A percentile compares a stretch with the other conserved stretches of the same genome.
Conservation (phyloP, 2,329 filamentous ascomycete species). For the Fusarium tanahbumbuense region DNA sequence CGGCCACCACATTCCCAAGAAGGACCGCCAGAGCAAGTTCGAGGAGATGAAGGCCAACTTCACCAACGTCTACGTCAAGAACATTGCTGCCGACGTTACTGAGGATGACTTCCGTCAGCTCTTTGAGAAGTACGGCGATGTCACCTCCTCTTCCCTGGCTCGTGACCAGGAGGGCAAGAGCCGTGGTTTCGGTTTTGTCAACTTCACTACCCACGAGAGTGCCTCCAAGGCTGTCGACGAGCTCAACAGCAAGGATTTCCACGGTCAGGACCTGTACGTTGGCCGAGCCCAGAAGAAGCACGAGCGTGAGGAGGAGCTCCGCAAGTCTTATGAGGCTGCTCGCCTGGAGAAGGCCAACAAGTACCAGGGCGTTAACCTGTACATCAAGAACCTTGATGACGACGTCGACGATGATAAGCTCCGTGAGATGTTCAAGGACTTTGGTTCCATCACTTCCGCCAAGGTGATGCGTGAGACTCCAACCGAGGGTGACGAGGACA, state of each 20-base stretch:
- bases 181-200: constrained; percentile 95
- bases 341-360: constrained; percentile 98
- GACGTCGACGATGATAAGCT: constrained; percentile 98
- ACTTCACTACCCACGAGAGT: constrained; percentile 91
- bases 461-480: constrained; percentile 96
- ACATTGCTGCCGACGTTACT: constrained; percentile 84
- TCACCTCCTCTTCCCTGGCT: constrained; percentile 94
- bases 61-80: constrained; percentile 99
- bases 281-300: constrained; percentile 99
- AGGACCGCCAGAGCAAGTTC: constrained; percentile 99
- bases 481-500: constrained; percentile 65
- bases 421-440: constrained; percentile 90
- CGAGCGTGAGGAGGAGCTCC: constrained; percentile 98
- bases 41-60: constrained; percentile 99
- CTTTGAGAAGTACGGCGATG: constrained; percentile 91
- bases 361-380: constrained; percentile 99
- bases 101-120: constrained; percentile 95
- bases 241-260: constrained; percentile 91
- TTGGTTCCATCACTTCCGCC: constrained; percentile 95
- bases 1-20: constrained; percentile 99
- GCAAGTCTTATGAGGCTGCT: constrained; percentile 98
- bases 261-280: constrained; percentile 95
- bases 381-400: constrained; percentile 99
- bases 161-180: constrained; percentile 91
- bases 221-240: constrained; percentile 89